phyloP scores from a whole-genome alignment of 2,329 filamentous ascomycete genomes.

The Penicillium sclerotiorum region DNA sequence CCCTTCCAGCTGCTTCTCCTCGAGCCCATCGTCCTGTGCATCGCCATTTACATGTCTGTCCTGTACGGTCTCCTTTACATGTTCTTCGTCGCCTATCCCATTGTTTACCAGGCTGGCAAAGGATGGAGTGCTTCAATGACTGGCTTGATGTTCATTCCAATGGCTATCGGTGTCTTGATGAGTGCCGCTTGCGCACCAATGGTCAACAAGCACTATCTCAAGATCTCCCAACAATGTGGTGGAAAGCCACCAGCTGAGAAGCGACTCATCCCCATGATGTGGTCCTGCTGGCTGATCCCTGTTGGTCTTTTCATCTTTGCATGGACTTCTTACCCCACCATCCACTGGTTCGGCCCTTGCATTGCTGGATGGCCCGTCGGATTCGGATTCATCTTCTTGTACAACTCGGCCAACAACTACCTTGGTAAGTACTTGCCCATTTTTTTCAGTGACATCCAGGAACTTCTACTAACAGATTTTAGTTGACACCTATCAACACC shows the following conservation, averaged over 20 bases:
- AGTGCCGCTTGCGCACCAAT: constrained; percentile 69
- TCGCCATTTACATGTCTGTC: constrained; percentile 83
- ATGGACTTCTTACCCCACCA: constrained; percentile 66
- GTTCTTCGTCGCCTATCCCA: constrained; percentile 55
- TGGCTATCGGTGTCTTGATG: constrained; percentile 72
- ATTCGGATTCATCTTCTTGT: constrained; percentile 82
- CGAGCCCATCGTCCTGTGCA: constrained; percentile 82
- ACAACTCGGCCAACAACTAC: constrained; percentile 78
- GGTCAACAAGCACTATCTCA: constrained; percentile 81
- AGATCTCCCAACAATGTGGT: constrained; percentile 62
- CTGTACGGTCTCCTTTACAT: constrained; percentile 58
- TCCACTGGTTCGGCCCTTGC: constrained; percentile 72
- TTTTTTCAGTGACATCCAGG: not conserved
- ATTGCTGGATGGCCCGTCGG: constrained; percentile 73
- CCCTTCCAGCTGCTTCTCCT: constrained; percentile 84
- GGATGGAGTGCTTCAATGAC: constrained; percentile 73
- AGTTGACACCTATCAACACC: constrained; percentile 69
- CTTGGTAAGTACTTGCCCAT: constrained; percentile 44
- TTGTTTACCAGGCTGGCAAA: constrained; percentile 77
- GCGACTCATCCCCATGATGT: constrained; percentile 81
- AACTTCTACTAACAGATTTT: constrained; percentile 16
- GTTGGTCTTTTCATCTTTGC: constrained; percentile 69
- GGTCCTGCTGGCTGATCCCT: constrained; percentile 72
- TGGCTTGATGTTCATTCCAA: constrained; percentile 83
- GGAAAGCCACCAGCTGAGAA: constrained; percentile 76